phyloP scores from a whole-genome alignment of 177 flowering plant genomes.

The Vitis hybrid region DNA sequence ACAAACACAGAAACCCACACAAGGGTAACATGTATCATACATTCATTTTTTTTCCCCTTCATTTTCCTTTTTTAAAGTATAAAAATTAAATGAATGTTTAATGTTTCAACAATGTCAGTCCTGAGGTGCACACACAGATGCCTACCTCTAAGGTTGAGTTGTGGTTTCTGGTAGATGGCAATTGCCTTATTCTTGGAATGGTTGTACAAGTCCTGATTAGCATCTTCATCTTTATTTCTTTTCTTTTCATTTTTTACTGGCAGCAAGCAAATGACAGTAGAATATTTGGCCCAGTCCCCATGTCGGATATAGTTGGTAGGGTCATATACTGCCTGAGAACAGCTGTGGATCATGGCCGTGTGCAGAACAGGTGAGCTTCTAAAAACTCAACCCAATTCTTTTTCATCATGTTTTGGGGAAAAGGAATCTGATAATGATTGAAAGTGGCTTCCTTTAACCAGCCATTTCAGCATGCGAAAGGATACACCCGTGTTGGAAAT shows the following conservation, averaged over 20 bases:
- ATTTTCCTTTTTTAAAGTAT: too few species aligned
- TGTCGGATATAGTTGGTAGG: constrained; percentile 78
- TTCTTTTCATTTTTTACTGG: constrained; percentile 8
- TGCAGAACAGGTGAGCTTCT: constrained; percentile 69
- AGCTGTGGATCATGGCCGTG: constrained; percentile 97
- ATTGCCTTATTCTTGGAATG: background rate
- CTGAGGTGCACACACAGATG: too few species aligned
- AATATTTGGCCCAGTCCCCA: constrained; percentile 81
- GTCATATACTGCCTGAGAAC: constrained; percentile 73
- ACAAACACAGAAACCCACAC: too few species aligned
- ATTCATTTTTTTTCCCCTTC: too few species aligned
- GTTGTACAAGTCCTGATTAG: background rate
- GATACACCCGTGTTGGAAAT: constrained; percentile 85
- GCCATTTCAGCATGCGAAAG: constrained; percentile 54
- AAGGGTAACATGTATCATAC: too few species aligned
- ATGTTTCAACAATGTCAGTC: too few species aligned
- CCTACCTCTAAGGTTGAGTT: background rate
- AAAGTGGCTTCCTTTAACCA: constrained; percentile 24
- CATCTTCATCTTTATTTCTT: background rate
- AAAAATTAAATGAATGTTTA: too few species aligned
- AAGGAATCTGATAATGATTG: background rate
- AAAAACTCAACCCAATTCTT: background rate
- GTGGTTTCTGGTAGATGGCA: background rate
- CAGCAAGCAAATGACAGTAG: constrained; percentile 97
- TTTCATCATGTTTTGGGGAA: background rate